These are phyloP conservation scores for Mortierella sp. DNA, from an alignment of 371 early-diverging fungal genomes.

Conservation along the genomic window DNA sequence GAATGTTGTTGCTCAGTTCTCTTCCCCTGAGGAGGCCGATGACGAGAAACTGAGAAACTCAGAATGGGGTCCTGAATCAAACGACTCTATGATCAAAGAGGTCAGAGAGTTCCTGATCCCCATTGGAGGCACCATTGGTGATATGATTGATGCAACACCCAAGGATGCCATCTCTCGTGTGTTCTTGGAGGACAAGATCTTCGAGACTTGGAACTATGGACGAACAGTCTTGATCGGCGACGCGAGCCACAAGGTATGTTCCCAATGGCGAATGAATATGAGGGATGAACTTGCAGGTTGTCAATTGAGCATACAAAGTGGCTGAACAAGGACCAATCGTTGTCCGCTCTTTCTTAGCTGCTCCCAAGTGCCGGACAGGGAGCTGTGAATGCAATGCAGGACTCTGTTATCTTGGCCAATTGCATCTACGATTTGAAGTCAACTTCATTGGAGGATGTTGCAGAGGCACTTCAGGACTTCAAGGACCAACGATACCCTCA, in stretches of 20 bases:
- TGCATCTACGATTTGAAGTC: slow-evolving; percentile 8
- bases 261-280: no score
- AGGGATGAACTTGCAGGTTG: no score
- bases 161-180: slow-evolving; percentile 28
- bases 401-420: slow-evolving; percentile 13
- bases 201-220: slow-evolving; percentile 32
- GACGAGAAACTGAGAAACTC: slow-evolving; percentile 11
- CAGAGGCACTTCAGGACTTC: slow-evolving; percentile 1
- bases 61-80: slow-evolving; percentile 35
- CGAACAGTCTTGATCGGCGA: slow-evolving; percentile 27
- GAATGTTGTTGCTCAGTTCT: slow-evolving; percentile 13
- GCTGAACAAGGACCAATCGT: no score
- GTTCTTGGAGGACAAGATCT: slow-evolving; percentile 28
- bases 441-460: slow-evolving; percentile 1
- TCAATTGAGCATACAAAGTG: no score
- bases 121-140: slow-evolving; percentile 12
- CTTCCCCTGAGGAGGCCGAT: neutral
- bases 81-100: slow-evolving; percentile 13
- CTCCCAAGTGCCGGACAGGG: slow-evolving; percentile 12
- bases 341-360: no score
- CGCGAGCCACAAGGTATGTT: slow-evolving; percentile 21
- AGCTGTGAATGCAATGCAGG: slow-evolving; percentile 20
- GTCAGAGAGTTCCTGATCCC: slow-evolving; percentile 17
- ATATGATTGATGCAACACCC: slow-evolving; percentile 13
- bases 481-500: slow-evolving; percentile 1